Evolutionary conservation across 495 filamentous ascomycete genomes (phyloP).

Genomic region (Haplographium delicatum): DNA sequence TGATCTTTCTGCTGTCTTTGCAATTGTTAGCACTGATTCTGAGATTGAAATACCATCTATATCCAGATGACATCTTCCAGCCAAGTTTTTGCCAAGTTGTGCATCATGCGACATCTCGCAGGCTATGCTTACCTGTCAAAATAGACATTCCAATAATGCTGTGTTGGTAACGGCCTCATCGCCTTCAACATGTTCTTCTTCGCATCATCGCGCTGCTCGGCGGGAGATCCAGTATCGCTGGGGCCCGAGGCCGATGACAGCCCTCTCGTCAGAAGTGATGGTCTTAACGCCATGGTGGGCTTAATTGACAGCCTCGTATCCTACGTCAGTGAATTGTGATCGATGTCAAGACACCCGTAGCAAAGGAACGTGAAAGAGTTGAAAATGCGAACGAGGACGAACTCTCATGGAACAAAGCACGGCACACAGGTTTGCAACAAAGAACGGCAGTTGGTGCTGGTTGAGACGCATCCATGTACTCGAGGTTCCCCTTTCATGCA

Average conservation of each 20-base stretch:
- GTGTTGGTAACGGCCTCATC: constrained; percentile 53
- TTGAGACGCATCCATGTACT: constrained; percentile 1
- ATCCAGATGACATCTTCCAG: too few relatives aligned
- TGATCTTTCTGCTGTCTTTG: constrained; percentile 38
- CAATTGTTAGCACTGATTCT: constrained; percentile 12
- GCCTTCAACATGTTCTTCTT: constrained; percentile 55
- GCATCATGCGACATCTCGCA: neutral
- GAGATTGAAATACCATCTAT: neutral
- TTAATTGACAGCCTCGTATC: constrained; percentile 3
- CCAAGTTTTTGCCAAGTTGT: neutral
- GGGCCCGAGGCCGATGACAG: constrained; percentile 41
- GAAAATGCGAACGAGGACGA: neutral
- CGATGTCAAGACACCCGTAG: neutral
- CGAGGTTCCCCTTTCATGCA: constrained; percentile 3
- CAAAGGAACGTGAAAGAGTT: neutral
- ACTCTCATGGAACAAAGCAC: neutral
- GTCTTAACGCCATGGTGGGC: constrained; percentile 41
- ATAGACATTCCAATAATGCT: constrained; percentile 58
- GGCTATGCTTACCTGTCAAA: constrained; percentile 42
- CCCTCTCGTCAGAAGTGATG: constrained; percentile 48
- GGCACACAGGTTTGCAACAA: constrained; percentile 1
- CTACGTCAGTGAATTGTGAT: neutral
- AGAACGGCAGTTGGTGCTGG: constrained; percentile 6
- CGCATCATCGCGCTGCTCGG: constrained; percentile 53
- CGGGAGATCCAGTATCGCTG: constrained; percentile 47